Percentiles rank a stretch among this genome's conserved stretches.
These are phyloP conservation scores for Tylopilus sp. DNA, from an alignment of 1,284 basidiomycete species.

Conservation along the genomic window DNA sequence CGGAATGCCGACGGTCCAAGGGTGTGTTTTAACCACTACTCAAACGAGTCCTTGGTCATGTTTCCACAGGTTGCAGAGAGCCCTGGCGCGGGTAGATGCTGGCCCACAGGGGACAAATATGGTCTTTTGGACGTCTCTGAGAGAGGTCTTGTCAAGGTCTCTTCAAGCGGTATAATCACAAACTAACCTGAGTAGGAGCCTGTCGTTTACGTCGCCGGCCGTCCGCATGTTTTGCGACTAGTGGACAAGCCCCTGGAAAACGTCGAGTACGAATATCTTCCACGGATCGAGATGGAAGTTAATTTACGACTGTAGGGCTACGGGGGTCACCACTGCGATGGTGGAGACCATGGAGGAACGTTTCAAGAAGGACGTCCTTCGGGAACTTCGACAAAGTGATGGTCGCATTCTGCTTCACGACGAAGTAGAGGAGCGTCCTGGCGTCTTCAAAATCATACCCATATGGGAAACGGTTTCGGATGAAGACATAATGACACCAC, in stretches of 20 bases:
- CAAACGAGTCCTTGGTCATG: neutral
- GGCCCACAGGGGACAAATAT: constrained; percentile 66
- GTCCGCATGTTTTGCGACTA: constrained; percentile 92
- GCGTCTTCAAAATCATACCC: constrained; percentile 84
- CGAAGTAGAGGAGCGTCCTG: constrained; percentile 91
- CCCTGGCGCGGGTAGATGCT: constrained; percentile 79
- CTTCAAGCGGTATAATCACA: neutral
- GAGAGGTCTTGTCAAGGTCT: constrained; percentile 58
- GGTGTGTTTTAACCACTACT: constrained; percentile 43
- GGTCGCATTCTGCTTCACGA: constrained; percentile 93
- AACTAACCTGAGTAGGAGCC: constrained; percentile 64
- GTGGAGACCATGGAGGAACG: constrained; percentile 92
- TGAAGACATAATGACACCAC: constrained; percentile 89
- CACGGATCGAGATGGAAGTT: neutral
- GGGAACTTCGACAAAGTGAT: constrained; percentile 69
- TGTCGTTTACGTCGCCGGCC: constrained; percentile 86
- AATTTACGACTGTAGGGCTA: constrained; percentile 57
- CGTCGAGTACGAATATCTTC: constrained; percentile 67
- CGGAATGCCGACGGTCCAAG: constrained; percentile 87
- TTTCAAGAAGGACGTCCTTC: constrained; percentile 87
- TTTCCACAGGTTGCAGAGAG: constrained; percentile 68
- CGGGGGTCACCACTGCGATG: constrained; percentile 87
- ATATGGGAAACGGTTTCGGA: constrained; percentile 86
- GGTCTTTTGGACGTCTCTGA: constrained; percentile 88
- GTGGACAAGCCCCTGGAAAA: constrained; percentile 89